phyloP scores from a whole-genome alignment of 2,329 filamentous ascomycete species.

The Monilinia fructicola region DNA sequence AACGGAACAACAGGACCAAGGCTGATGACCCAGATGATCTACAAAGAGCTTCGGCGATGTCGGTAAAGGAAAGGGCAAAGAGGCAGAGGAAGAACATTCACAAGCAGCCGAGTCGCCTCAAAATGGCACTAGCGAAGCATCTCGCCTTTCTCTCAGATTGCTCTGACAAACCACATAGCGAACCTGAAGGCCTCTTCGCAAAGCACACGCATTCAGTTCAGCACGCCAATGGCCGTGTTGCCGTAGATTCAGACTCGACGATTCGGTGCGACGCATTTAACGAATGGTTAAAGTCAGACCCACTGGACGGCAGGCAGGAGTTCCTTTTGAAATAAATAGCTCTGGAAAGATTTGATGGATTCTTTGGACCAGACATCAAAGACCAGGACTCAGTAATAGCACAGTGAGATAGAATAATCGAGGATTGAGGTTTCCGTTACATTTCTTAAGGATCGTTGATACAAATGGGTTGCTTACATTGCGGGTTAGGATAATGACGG shows the following conservation, averaged over 20 bases:
- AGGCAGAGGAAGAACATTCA: conserved; percentile 40
- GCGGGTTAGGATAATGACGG: conserved; percentile 15
- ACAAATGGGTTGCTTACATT: conserved; percentile 13
- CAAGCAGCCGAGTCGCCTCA: conserved; percentile 41
- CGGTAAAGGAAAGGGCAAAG: conserved; percentile 56
- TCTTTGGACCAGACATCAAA: conserved; percentile 71
- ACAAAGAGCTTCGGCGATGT: conserved; percentile 63
- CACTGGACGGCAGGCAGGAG: conserved; percentile 73
- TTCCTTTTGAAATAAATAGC: conserved; percentile 82
- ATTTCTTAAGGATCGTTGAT: conserved; percentile 11
- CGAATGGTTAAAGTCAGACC: conserved; percentile 93
- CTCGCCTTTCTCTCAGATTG: conserved; percentile 67
- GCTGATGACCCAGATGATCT: conserved; percentile 83
- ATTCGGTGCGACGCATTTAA: conserved; percentile 83
- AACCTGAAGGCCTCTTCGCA: conserved; percentile 70
- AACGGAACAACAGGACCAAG: conserved; percentile 47
- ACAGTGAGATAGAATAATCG: conserved; percentile 92
- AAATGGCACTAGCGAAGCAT: conserved; percentile 34
- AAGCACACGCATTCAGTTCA: conserved; percentile 87
- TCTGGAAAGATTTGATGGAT: conserved; percentile 84
- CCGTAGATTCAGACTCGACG: conserved; percentile 74
- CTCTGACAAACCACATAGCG: conserved; percentile 69
- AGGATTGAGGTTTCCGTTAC: conserved; percentile 42
- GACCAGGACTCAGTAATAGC: conserved; percentile 83
- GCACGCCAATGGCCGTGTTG: conserved; percentile 81